Base-by-base conservation (phyloP, 2,329 filamentous ascomycete species). In the Fusarium sp. region DNA sequence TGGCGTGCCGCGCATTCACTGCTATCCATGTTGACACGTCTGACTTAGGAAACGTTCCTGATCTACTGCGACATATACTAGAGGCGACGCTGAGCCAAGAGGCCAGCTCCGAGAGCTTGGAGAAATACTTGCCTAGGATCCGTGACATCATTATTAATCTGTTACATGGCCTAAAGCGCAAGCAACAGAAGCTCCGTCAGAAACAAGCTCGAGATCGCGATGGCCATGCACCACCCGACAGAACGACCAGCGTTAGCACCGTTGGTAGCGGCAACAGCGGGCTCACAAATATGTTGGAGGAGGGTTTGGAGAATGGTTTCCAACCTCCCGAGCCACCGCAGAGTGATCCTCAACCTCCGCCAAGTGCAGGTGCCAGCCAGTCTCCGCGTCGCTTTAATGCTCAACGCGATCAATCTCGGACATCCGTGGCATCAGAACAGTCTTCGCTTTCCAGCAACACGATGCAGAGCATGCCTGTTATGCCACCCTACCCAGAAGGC, bases 121-220 rank as follows among this genome's bases (percentile, higher is more conserved):
- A 99, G 79, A 92, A 92, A 78, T 99, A 97, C 79, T 84, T 99
- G 33, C 96, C 96, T 1, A 90, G 92, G 62, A 99, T 99, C 79
- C 91, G 96, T 74, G 96, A 99, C 79, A 99, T 99, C 75, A 99
- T 99, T 77, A 98, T 99, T 80, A 98, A 97, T 78, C 85, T 99
- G 31, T 87, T 99, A 10, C 96, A 99, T 78, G 96, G 96, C 4
- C 82, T 99, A 68, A 99, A 99, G 84, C 91, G 95, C 80, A 99
- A 99, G 80, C 96, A 99, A 78, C 95, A 97, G 76, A 93, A 94
- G 74, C 81, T 99, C 75, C 84, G 89, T 28, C 88, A 90, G 74
- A 90, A 87, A 68, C 87, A 90, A 71, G 79, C 83, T 6, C 83
- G 86, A 59, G 88, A 91, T 13, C 86, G 83, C 56, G 85, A 86